Percentiles rank a stretch among this genome's conserved stretches.
phyloP scores from a whole-genome alignment of 192 early-diverging fungal species.

The Backusella morwellensis region DNA sequence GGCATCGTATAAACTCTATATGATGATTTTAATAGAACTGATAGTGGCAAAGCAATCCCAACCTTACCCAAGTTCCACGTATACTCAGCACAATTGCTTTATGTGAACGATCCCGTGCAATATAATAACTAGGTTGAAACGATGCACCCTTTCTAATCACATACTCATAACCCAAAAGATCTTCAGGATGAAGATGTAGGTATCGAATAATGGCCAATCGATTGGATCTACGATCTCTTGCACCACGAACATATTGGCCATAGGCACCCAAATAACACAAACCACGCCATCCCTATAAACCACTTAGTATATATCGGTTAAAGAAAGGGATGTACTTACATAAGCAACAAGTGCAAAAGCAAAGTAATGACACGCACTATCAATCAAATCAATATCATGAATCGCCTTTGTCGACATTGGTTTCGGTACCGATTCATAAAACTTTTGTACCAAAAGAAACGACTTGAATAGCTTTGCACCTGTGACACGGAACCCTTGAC shows the following conservation, averaged over 20 bases:
- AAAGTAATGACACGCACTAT: conserved; percentile 51
- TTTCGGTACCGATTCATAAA: conserved; percentile 26
- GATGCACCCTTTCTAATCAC: conserved; percentile 53
- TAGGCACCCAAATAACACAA: conserved; percentile 31
- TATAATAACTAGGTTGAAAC: conserved; percentile 73
- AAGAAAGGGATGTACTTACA: conserved; percentile 11
- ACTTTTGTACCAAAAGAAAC: conserved; percentile 53
- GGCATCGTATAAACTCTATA: conserved; percentile 66
- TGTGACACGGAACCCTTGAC: conserved; percentile 62
- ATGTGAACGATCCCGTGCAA: conserved; percentile 60
- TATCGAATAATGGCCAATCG: conserved; percentile 61
- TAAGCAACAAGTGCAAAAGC: conserved; percentile 57
- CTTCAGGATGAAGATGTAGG: conserved; percentile 55
- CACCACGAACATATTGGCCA: conserved; percentile 26
- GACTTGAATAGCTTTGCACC: conserved; percentile 51
- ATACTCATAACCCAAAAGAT: conserved; percentile 70
- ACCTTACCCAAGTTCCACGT: conserved; percentile 63
- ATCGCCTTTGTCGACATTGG: not conserved
- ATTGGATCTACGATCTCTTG: conserved; percentile 61
- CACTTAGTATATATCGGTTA: not conserved
- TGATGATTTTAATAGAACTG: not conserved
- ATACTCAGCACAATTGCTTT: conserved; percentile 70
- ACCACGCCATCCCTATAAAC: conserved; percentile 33
- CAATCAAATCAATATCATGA: conserved; percentile 31
- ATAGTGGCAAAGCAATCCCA: not conserved